Evolutionary conservation across 2,329 filamentous ascomycete genomes (phyloP).

Genomic region (Sporothrix variecibatus): DNA sequence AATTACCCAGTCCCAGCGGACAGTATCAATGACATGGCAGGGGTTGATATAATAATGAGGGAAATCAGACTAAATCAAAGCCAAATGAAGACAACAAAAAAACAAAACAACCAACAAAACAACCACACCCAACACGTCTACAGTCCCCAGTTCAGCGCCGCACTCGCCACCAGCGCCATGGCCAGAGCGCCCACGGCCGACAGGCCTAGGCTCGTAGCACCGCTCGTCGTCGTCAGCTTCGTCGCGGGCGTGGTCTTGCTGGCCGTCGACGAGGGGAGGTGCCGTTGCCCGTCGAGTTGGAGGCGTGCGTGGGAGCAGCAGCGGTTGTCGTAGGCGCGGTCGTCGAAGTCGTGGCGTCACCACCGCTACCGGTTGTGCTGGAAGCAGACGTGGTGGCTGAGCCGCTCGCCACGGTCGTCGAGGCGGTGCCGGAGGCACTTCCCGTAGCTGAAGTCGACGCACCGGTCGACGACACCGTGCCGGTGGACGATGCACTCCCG

Average conservation of each 20-base stretch:
- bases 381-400: neutral
- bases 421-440: neutral
- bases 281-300: conserved; percentile 8
- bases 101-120: neutral
- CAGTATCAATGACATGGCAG: neutral
- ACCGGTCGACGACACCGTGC: neutral
- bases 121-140: neutral
- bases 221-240: conserved; percentile 3
- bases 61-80: neutral
- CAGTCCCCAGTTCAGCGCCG: conserved; percentile 6
- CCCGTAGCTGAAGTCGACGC: neutral
- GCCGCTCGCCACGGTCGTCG: neutral
- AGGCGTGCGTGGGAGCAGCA: neutral
- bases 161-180: neutral
- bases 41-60: neutral
- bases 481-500: neutral
- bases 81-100: neutral
- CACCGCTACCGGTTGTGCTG: neutral
- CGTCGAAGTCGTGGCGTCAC: neutral
- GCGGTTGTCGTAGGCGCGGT: neutral
- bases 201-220: neutral
- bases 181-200: neutral
- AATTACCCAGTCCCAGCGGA: neutral
- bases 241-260: conserved; percentile 7
- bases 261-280: neutral